These are phyloP conservation scores for Arthrobotrys pseudoclavata DNA, from an alignment of 2,329 filamentous ascomycete genomes.

Conservation along the genomic window DNA sequence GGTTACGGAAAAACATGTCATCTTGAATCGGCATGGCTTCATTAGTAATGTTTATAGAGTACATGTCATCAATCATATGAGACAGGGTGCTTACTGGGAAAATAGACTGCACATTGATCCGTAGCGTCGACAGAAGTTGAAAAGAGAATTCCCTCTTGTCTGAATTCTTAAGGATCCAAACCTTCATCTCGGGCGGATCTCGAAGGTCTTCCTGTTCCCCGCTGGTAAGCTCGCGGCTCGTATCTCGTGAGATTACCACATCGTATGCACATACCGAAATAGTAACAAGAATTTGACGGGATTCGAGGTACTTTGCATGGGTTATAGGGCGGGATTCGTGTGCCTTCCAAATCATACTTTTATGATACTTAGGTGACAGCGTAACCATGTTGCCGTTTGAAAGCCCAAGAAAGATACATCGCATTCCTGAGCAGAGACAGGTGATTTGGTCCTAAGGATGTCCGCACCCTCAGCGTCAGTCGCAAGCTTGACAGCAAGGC, in stretches of 20 bases:
- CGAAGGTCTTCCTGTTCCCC: conserved; percentile 82
- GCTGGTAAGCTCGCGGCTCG: background rate
- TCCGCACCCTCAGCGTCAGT: conserved; percentile 32
- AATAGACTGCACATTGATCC: conserved; percentile 88
- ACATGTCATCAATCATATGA: background rate
- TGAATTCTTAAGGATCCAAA: conserved; percentile 95
- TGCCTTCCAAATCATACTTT: conserved; percentile 37
- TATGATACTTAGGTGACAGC: conserved; percentile 67
- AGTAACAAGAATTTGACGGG: conserved; percentile 75
- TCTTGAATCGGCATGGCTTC: conserved; percentile 35
- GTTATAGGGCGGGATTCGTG: conserved; percentile 82
- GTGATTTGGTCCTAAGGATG: conserved; percentile 76
- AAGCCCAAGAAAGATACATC: conserved; percentile 89
- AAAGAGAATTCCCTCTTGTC: conserved; percentile 94
- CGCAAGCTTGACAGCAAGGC: background rate
- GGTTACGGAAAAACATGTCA: conserved; percentile 86
- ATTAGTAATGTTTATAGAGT: background rate
- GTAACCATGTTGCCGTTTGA: conserved; percentile 89
- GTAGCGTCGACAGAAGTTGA: conserved; percentile 86
- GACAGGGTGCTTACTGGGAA: conserved; percentile 78
- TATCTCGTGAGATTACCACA: conserved; percentile 87
- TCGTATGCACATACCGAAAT: conserved; percentile 71
- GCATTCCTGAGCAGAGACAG: conserved; percentile 85
- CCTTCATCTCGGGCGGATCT: conserved; percentile 88
- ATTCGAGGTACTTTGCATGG: conserved; percentile 86